Conservation (phyloP, 2,329 filamentous ascomycete species). For the Akanthomyces uredinophilus region DNA sequence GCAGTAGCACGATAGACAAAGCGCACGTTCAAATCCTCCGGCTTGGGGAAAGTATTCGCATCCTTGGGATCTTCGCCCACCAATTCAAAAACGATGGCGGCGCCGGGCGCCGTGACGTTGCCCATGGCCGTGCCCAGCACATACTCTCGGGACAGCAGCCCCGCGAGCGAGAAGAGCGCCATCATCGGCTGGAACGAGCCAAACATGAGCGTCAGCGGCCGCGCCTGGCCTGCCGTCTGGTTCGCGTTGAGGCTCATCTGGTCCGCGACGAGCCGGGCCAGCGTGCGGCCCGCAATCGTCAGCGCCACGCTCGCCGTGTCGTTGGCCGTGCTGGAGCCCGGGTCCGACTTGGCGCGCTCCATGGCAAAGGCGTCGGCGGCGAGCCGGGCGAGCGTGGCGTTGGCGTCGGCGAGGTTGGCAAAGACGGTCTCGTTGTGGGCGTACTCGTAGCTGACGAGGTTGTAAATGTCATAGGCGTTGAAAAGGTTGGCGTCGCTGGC, state of each 20-base stretch:
- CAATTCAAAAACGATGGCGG: slow-evolving; percentile 69
- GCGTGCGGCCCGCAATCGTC: slow-evolving; percentile 48
- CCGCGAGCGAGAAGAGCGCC: slow-evolving; percentile 47
- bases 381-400: slow-evolving; percentile 40
- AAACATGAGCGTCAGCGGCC: slow-evolving; percentile 44
- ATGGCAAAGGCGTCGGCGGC: slow-evolving; percentile 60
- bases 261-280: slow-evolving; percentile 40
- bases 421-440: slow-evolving; percentile 44
- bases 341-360: slow-evolving; percentile 45
- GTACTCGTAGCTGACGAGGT: slow-evolving; percentile 51
- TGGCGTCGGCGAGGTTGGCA: slow-evolving; percentile 30
- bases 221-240: slow-evolving; percentile 34
- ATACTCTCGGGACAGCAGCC: slow-evolving; percentile 45
- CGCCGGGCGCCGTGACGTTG: slow-evolving; percentile 61
- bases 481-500: slow-evolving; percentile 34
- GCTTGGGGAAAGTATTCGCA: slow-evolving; percentile 23
- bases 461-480: slow-evolving; percentile 50
- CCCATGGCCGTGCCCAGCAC: slow-evolving; percentile 36
- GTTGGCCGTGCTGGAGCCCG: slow-evolving; percentile 38
- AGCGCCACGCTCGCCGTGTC: slow-evolving; percentile 34
- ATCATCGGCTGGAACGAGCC: slow-evolving; percentile 51
- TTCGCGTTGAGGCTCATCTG: slow-evolving; percentile 40
- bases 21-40: slow-evolving; percentile 44
- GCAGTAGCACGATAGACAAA: slow-evolving; percentile 52
- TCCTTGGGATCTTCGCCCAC: slow-evolving; percentile 25